Evolutionary conservation across 352 stramenopile genomes (phyloP).

Genomic region (Globisporangium solare): DNA sequence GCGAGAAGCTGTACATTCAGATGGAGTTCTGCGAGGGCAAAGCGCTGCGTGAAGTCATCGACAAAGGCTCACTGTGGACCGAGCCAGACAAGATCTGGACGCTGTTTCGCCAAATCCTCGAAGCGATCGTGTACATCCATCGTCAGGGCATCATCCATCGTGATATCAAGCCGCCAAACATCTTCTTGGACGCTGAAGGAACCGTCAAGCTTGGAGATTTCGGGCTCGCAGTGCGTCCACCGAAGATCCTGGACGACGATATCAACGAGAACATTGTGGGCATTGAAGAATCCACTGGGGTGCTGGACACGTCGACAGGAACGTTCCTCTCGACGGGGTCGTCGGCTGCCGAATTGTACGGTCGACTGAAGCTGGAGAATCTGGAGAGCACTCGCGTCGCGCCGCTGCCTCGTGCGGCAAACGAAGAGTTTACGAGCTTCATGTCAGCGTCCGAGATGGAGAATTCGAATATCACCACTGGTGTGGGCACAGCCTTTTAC

Average conservation of each 20-base stretch:
- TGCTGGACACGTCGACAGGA: conserved; percentile 6
- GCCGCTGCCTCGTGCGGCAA: not conserved
- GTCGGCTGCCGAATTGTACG: conserved; percentile 68
- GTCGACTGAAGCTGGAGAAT: conserved; percentile 58
- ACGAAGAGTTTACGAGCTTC: conserved; percentile 37
- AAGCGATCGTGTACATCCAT: conserved; percentile 95
- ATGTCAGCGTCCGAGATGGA: conserved; percentile 39
- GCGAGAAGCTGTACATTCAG: conserved; percentile 89
- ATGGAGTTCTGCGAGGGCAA: conserved; percentile 96
- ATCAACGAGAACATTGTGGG: conserved; percentile 21
- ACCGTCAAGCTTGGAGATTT: conserved; percentile 94
- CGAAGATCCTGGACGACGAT: conserved; percentile 48
- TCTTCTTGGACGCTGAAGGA: conserved; percentile 92
- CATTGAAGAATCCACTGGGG: conserved; percentile 16
- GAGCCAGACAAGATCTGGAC: conserved; percentile 92
- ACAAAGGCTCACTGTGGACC: conserved; percentile 81
- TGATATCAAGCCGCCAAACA: conserved; percentile 91
- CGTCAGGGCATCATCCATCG: conserved; percentile 91
- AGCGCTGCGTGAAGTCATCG: conserved; percentile 92
- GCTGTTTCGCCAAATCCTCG: conserved; percentile 93
- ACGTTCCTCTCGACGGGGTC: conserved; percentile 50
- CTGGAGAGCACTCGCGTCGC: conserved; percentile 58
- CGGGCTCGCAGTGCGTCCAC: conserved; percentile 87
- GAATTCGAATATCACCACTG: conserved; percentile 88
- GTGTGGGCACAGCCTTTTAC: conserved; percentile 95